Base-by-base conservation (phyloP, 495 filamentous ascomycete genomes). In the Thozetella sp. region DNA sequence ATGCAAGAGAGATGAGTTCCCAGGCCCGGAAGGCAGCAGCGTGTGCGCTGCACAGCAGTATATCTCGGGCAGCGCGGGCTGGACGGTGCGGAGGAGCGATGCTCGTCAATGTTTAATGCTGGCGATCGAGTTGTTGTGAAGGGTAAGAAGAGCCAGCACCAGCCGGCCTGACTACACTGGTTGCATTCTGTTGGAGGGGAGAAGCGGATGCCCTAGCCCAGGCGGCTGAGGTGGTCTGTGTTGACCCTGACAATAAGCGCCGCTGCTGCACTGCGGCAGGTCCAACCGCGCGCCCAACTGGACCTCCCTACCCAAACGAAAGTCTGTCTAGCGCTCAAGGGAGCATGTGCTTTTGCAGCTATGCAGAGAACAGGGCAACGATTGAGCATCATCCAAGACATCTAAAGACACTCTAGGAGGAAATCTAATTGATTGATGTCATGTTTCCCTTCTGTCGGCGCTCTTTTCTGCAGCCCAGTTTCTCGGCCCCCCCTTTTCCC, bases 171-270 rank as follows among this genome's bases (percentile, higher is more conserved):
- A n/a, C n/a, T n/a, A n/a, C n/a, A n/a, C n/a, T 48, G 43, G 43
- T n/a, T 48, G 43, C 43, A 48, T n/a, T 13, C 43, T 48, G 9
- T 48, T 48, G 43, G 43, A 48, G 43, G 43, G 43, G 43, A 48
- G 43, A 48, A n/a, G 11, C 11, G 20, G 20, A n/a, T 48, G 43
- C 43, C 43, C 43, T 48, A 48, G 43, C 43, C 43, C n/a, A n/a
- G 43, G 43, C 43, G 43, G 43, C 43, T 48, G 43, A 48, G 43
- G 43, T 48, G 43, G 43, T 48, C 43, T 48, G 43, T 48, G n/a
- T n/a, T n/a, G 43, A 19, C 43, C 43, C 43, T 48, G 43, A 10
- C 9, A 48, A 48, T 48, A 48, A 48, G 43, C 43, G 43, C 43
- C 43, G 43, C 43, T 48, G 43, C 43, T 10, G 43, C 43, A 48